Evolutionary conservation across 306 rosid species (phyloP).

Genomic region (Sophora flavescens): DNA sequence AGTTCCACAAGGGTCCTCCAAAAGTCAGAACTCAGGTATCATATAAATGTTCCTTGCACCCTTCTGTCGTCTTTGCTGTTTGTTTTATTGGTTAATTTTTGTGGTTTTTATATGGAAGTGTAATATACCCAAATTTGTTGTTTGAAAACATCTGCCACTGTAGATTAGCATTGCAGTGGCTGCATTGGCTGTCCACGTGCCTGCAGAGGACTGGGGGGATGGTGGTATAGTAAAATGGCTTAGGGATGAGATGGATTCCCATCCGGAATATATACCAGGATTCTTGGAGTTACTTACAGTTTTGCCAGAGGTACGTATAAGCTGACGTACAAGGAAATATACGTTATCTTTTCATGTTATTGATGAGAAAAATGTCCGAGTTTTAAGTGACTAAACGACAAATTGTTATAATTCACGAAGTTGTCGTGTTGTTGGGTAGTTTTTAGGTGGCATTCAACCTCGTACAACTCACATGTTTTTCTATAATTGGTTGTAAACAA

Average conservation of each 20-base stretch:
- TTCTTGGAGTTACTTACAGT: slow-evolving; percentile 98
- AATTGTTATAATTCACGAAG: slow-evolving; percentile 30
- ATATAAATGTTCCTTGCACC: slow-evolving; percentile 33
- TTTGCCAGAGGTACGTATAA: slow-evolving; percentile 85
- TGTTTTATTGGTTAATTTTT: slow-evolving; percentile 17
- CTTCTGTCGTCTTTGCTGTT: slow-evolving; percentile 11
- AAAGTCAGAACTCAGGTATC: slow-evolving; percentile 98
- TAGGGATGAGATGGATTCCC: slow-evolving; percentile 93
- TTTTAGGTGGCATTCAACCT: background rate
- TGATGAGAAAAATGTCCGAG: slow-evolving; percentile 31
- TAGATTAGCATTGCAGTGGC: slow-evolving; percentile 99
- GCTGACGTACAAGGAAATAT: slow-evolving; percentile 28
- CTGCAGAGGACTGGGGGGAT: slow-evolving; percentile 98
- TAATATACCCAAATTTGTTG: slow-evolving; percentile 22
- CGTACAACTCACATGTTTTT: slow-evolving; percentile 26
- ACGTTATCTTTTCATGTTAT: slow-evolving; percentile 28
- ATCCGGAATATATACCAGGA: slow-evolving; percentile 96
- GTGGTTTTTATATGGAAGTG: slow-evolving; percentile 20
- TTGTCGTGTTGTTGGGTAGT: slow-evolving; percentile 33
- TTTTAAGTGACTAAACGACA: slow-evolving; percentile 26
- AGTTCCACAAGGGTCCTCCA: slow-evolving; percentile 94
- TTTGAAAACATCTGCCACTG: slow-evolving; percentile 50
- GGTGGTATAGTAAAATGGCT: slow-evolving; percentile 99
- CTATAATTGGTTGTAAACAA: slow-evolving; percentile 30
- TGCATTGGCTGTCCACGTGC: slow-evolving; percentile 98